phyloP scores from a whole-genome alignment of 2,329 filamentous ascomycete genomes.

The Alternaria metachromatica region DNA sequence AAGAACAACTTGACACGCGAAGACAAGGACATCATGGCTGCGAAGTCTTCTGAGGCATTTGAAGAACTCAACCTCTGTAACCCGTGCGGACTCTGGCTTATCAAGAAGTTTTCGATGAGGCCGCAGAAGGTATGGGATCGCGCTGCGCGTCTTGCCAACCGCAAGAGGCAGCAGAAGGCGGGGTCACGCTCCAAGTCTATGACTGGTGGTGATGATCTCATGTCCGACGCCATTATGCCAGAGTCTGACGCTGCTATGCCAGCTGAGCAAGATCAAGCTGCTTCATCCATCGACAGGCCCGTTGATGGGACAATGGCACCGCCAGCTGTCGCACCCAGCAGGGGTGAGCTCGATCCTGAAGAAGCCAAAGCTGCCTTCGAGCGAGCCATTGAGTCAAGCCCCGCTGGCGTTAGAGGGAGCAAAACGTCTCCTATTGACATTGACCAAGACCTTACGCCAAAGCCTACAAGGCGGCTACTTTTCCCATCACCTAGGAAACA shows the following conservation, averaged over 20 bases:
- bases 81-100: constrained; percentile 93
- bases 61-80: constrained; percentile 84
- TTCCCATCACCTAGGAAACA: constrained; percentile 79
- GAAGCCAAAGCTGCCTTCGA: constrained; percentile 51
- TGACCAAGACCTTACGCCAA: constrained; percentile 61
- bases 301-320: constrained; percentile 21
- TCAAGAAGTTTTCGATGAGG: constrained; percentile 84
- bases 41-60: constrained; percentile 56
- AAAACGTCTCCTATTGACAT: constrained; percentile 58
- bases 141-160: constrained; percentile 50
- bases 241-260: constrained; percentile 36
- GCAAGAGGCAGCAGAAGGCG: constrained; percentile 36
- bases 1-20: constrained; percentile 75
- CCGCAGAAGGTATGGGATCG: constrained; percentile 81
- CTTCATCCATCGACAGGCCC: constrained; percentile 16
- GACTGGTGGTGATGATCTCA: constrained; percentile 56
- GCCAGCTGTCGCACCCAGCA: constrained; percentile 6
- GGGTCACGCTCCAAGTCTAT: constrained; percentile 49
- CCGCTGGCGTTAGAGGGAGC: constrained; percentile 58
- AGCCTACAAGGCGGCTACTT: constrained; percentile 71
- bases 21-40: constrained; percentile 60
- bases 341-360: constrained; percentile 19
- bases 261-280: constrained; percentile 16
- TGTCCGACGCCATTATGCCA: constrained; percentile 40
- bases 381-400: constrained; percentile 68